Percentiles rank a stretch among this genome's conserved stretches.
phyloP scores from a whole-genome alignment of 768 basidiomycete species.

The Trametopsis cervina region DNA sequence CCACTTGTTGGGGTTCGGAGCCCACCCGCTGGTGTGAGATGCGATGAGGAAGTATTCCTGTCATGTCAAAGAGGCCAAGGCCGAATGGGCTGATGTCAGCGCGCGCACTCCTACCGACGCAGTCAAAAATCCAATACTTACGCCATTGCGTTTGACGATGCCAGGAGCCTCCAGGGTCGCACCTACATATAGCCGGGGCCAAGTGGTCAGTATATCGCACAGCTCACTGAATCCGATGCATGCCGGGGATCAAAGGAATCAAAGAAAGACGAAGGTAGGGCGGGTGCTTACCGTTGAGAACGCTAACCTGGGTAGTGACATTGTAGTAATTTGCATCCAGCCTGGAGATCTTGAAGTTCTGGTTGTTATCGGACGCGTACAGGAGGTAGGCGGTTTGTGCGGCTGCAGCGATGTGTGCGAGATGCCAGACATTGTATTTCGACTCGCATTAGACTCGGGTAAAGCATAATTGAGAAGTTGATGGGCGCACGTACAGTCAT shows the following conservation, averaged over 20 bases:
- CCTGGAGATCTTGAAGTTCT: constrained; percentile 59
- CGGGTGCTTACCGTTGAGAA: constrained; percentile 32
- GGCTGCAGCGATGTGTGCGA: constrained; percentile 13
- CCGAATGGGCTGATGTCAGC: too few relatives aligned
- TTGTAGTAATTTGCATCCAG: constrained; percentile 55
- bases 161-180: constrained; percentile 58
- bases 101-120: too few relatives aligned
- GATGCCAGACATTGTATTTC: background rate
- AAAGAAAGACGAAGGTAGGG: background rate
- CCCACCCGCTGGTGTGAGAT: constrained; percentile 50
- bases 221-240: background rate
- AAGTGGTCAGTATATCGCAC: background rate
- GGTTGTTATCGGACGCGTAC: constrained; percentile 62
- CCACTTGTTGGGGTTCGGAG: constrained; percentile 55
- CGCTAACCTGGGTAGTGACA: constrained; percentile 39
- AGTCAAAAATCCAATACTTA: constrained; percentile 22
- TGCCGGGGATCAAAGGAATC: too few relatives aligned
- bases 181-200: constrained; percentile 23
- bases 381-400: constrained; percentile 49
- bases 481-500: constrained; percentile 6
- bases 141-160: constrained; percentile 51
- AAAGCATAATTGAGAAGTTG: background rate
- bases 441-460: background rate
- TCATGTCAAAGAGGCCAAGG: background rate
- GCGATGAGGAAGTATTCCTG: constrained; percentile 53